phyloP scores from a whole-genome alignment of 1,284 basidiomycete species.

The Austroboletus novae-zelandiae region DNA sequence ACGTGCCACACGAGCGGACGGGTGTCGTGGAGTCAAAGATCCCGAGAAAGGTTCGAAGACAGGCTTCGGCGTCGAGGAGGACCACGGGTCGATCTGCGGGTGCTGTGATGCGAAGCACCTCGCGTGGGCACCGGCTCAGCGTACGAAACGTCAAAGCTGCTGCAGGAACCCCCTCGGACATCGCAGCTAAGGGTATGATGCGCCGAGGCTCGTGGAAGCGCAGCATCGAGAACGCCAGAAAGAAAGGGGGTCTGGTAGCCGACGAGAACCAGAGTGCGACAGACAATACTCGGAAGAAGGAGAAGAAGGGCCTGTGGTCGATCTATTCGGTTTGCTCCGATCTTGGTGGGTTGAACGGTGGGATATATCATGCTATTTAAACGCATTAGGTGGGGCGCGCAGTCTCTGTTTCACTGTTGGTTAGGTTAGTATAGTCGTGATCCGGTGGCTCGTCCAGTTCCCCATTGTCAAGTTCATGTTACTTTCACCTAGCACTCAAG shows the following conservation, averaged over 20 bases:
- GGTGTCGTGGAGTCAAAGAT: conserved; percentile 17
- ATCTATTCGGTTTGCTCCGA: conserved; percentile 31
- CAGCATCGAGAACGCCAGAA: conserved; percentile 18
- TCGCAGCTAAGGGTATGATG: conserved; percentile 21
- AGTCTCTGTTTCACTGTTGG: background rate
- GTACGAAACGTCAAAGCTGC: conserved; percentile 15
- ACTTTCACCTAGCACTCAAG: too few relatives aligned
- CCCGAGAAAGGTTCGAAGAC: conserved; percentile 17
- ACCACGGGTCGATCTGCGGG: conserved; percentile 1
- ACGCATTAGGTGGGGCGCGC: background rate
- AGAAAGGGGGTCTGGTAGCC: conserved; percentile 9
- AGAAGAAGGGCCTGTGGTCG: conserved; percentile 25
- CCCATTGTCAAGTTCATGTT: too few relatives aligned
- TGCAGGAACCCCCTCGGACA: background rate
- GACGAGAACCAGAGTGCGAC: conserved; percentile 16
- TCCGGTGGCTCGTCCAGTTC: too few relatives aligned
- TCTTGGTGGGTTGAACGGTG: conserved; percentile 11
- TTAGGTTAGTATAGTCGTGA: too few relatives aligned
- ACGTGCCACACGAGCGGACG: conserved; percentile 3
- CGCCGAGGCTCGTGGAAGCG: conserved; percentile 29
- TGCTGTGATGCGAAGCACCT: conserved; percentile 5
- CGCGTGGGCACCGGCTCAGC: conserved; percentile 14
- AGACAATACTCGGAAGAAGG: conserved; percentile 15
- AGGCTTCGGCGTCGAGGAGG: conserved; percentile 14
- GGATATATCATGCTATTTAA: conserved; percentile 8